phyloP scores from a whole-genome alignment of 1,284 basidiomycete genomes.

The Sanghuangporus weigelae region DNA sequence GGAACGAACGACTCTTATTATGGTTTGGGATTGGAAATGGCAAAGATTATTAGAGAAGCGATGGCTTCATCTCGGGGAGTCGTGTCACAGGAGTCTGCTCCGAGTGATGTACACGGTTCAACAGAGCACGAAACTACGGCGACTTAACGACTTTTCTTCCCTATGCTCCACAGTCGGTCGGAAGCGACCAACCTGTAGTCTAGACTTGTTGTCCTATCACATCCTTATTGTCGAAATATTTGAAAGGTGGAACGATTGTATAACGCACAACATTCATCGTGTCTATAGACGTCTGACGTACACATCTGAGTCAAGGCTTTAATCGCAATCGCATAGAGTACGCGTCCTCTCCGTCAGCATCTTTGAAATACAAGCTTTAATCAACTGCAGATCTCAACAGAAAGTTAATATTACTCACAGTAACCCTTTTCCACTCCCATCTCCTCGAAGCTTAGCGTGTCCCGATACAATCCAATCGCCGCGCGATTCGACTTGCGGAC shows the following conservation, averaged over 20 bases:
- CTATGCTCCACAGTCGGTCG: neutral
- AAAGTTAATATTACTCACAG: slow-evolving; percentile 40
- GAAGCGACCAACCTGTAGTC: neutral
- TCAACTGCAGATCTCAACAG: neutral
- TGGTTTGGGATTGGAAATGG: slow-evolving; percentile 68
- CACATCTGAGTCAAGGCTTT: slow-evolving; percentile 25
- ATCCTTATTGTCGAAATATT: neutral
- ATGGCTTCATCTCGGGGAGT: slow-evolving; percentile 30
- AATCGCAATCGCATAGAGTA: slow-evolving; percentile 80
- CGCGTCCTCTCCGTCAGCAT: slow-evolving; percentile 91
- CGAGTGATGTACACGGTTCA: slow-evolving; percentile 4
- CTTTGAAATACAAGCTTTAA: slow-evolving; percentile 25
- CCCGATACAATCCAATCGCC: slow-evolving; percentile 77
- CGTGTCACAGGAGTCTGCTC: slow-evolving; percentile 13
- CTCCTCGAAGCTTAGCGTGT: slow-evolving; percentile 78
- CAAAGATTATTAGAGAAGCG: slow-evolving; percentile 54
- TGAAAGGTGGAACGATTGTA: too few relatives aligned
- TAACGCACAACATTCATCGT: neutral
- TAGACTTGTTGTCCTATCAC: neutral
- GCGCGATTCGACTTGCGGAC: slow-evolving; percentile 86
- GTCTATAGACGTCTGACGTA: neutral
- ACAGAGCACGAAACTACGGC: neutral
- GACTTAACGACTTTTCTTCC: neutral
- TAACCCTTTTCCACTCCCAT: slow-evolving; percentile 76
- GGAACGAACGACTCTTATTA: slow-evolving; percentile 89